These are phyloP conservation scores for Saccharum hybrid DNA, from an alignment of 202 grass and related monocot genomes.

Conservation along the genomic window DNA sequence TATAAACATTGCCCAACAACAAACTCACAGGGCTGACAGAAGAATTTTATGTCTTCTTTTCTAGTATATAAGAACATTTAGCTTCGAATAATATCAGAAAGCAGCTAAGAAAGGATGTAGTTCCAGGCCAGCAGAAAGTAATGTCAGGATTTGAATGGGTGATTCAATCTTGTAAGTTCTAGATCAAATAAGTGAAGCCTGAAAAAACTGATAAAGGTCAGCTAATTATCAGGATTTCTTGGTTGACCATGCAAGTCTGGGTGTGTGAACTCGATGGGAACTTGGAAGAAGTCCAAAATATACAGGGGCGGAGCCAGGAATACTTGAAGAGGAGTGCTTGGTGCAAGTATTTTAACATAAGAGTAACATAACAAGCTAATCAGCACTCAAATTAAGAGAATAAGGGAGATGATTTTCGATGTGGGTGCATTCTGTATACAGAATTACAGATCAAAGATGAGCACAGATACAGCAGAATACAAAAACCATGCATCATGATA, in stretches of 20 bases:
- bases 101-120: slow-evolving; percentile 5
- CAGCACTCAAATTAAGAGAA: slow-evolving; percentile 28
- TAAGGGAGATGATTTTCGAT: background rate
- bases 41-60: background rate
- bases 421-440: background rate
- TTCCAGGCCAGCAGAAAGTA: slow-evolving; percentile 18
- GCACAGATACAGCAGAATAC: background rate
- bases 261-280: background rate
- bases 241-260: slow-evolving; percentile 7
- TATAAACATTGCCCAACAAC: background rate
- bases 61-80: slow-evolving; percentile 5
- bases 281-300: background rate
- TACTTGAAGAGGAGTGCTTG: background rate
- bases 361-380: background rate
- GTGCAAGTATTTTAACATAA: background rate
- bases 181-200: slow-evolving; percentile 13
- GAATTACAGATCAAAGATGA: background rate
- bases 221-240: slow-evolving; percentile 5
- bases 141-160: background rate
- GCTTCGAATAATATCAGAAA: background rate
- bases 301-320: background rate
- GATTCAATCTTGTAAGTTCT: slow-evolving; percentile 10
- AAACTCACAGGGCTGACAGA: background rate
- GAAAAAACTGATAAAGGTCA: slow-evolving; percentile 10
- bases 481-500: slow-evolving; percentile 18